Base-by-base conservation (phyloP, 163 green algal genomes). In the Picocystis sp. region DNA sequence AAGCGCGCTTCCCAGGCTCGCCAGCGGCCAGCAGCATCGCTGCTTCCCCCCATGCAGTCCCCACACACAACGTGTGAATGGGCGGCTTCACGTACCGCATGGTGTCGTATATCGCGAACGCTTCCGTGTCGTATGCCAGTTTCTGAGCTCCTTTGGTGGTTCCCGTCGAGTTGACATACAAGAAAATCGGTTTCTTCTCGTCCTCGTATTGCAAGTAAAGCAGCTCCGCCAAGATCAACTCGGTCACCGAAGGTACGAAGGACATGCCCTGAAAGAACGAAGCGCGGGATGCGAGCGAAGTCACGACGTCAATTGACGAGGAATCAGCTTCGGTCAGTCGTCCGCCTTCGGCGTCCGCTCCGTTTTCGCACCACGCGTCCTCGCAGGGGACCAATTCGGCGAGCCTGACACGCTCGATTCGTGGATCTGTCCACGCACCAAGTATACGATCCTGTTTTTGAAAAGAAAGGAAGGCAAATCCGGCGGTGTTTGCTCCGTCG, bases 81-180 rank as follows among this genome's bases (percentile, higher is more conserved):
- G 76, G 76, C 10, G 2, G 19, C 24, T 53, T 42, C 11, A 19
- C 60, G 45, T 56, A 34, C 53, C 48, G 43, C 81, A 99, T 93
- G 21, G 87, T 94, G 74, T 93, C 80, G 64, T 96, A 96, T 63
- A 99, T 93, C 25, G 90, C 86, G 63, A 99, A 91, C 0, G 87
- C 88, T 63, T 97, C 88, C 17, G 82, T 72, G 73, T 99, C 89
- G 52, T 95, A 95, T 2, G 87, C 89, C 15, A 93, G 81, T 78
- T 92, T 96, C 57, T 81, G 79, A 6, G 72, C 86, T 56, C 75
- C 63, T 57, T 76, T 76, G 34, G 64, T 71, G 11, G 67, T 74
- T 10, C 67, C 90, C 3, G 88, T 94, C 21, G 82, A 95, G 76
- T 97, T 99, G 73, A 99, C 96, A 78, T 99, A 99, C 71, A 99